phyloP scores from a whole-genome alignment of 306 rosid genomes.

The Dryas octopetala region DNA sequence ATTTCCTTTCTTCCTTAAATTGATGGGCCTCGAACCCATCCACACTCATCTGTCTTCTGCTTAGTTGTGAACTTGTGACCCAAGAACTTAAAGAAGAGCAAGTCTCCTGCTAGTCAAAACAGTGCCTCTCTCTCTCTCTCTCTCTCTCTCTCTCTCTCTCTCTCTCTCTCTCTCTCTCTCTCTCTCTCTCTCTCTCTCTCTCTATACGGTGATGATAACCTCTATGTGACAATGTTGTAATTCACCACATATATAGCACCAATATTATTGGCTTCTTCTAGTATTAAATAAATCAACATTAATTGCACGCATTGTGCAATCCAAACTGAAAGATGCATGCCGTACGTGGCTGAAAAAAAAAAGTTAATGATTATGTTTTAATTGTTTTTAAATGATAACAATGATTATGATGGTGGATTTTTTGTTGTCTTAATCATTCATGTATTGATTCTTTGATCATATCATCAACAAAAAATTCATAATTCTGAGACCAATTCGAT shows the following conservation, averaged over 20 bases:
- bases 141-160: too few species aligned
- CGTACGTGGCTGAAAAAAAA: background rate
- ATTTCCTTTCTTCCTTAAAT: too few species aligned
- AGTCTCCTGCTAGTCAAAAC: too few species aligned
- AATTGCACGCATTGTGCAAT: background rate
- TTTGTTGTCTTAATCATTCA: background rate
- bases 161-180: too few species aligned
- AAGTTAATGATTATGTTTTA: background rate
- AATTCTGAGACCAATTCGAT: background rate
- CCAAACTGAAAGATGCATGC: slow-evolving; percentile 5
- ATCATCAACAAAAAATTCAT: background rate
- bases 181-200: too few species aligned
- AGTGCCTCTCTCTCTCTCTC: too few species aligned
- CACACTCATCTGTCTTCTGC: too few species aligned
- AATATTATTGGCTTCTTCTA: background rate
- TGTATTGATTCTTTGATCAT: background rate
- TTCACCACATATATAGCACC: background rate
- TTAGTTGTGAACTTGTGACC: too few species aligned
- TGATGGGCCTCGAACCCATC: too few species aligned
- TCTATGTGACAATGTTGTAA: background rate
- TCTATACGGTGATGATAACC: background rate
- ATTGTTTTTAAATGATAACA: background rate
- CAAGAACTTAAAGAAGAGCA: too few species aligned
- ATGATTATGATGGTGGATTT: background rate
- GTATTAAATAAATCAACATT: background rate